Conservation (phyloP, 2,329 filamentous ascomycete species). For the Hypomyces perniciosus region DNA sequence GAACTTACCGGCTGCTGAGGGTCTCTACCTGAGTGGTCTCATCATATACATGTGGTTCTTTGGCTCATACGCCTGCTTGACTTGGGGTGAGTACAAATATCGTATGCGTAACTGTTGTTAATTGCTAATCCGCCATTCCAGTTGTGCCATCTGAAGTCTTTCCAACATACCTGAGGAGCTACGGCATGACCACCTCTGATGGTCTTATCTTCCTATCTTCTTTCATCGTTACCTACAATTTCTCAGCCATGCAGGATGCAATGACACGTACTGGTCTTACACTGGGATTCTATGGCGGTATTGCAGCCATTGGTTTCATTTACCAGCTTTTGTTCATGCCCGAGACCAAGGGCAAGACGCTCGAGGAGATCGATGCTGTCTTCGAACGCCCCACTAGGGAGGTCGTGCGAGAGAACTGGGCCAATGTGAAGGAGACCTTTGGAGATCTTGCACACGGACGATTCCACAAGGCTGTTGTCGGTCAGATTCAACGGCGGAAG, state of each 20-base stretch:
- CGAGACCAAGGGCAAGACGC: slow-evolving; percentile 61
- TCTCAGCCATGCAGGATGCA: slow-evolving; percentile 61
- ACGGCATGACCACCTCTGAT: slow-evolving; percentile 67
- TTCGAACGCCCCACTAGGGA: slow-evolving; percentile 59
- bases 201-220: slow-evolving; percentile 64
- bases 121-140: not conserved
- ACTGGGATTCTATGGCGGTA: slow-evolving; percentile 69
- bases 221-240: slow-evolving; percentile 73
- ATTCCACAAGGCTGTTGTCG: slow-evolving; percentile 20
- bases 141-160: slow-evolving; percentile 64
- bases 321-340: slow-evolving; percentile 73
- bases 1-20: slow-evolving; percentile 45
- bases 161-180: slow-evolving; percentile 64
- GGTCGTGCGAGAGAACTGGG: slow-evolving; percentile 54
- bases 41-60: slow-evolving; percentile 66
- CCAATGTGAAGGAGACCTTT: slow-evolving; percentile 27
- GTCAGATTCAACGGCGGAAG: slow-evolving; percentile 16
- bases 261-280: slow-evolving; percentile 61
- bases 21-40: slow-evolving; percentile 61
- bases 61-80: slow-evolving; percentile 57
- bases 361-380: slow-evolving; percentile 66
- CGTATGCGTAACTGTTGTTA: not conserved
- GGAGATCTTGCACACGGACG: slow-evolving; percentile 18
- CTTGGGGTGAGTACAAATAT: slow-evolving; percentile 39
- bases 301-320: slow-evolving; percentile 62